phyloP scores from a whole-genome alignment of 2,329 filamentous ascomycete species.

The Aspergillaceae sp. region DNA sequence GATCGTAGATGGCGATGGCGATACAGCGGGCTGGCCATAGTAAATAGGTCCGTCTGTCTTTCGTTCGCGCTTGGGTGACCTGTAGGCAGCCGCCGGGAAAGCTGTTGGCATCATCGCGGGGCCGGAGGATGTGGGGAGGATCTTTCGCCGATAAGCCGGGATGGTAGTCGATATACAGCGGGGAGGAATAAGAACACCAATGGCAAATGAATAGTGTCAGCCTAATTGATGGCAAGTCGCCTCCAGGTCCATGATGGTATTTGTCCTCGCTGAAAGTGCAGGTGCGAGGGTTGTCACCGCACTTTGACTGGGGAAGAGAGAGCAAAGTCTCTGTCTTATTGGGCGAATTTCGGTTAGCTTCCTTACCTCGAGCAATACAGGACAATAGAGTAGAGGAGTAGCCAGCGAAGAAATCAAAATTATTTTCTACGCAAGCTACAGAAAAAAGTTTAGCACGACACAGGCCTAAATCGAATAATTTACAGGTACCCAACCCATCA shows the following conservation, averaged over 20 bases:
- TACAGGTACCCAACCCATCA: constrained; percentile 32
- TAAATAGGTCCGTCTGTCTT: constrained; percentile 22
- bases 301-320: neutral
- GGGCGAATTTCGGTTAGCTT: neutral
- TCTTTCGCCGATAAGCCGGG: constrained; percentile 9
- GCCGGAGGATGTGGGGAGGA: constrained; percentile 15
- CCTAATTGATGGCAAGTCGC: neutral
- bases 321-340: neutral
- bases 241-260: neutral
- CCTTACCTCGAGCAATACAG: neutral
- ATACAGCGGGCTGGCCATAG: constrained; percentile 24
- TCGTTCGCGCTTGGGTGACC: constrained; percentile 29
- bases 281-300: neutral
- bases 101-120: constrained; percentile 25
- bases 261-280: neutral
- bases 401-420: constrained; percentile 7
- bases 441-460: constrained; percentile 17
- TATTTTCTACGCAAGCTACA: constrained; percentile 12
- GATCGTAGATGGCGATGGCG: constrained; percentile 24
- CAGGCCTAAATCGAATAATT: constrained; percentile 30
- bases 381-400: neutral
- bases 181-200: neutral
- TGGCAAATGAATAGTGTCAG: neutral
- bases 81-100: constrained; percentile 13
- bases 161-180: neutral